Base-by-base conservation (phyloP, 2,329 filamentous ascomycete species). In the Colletotrichum spinosum region DNA sequence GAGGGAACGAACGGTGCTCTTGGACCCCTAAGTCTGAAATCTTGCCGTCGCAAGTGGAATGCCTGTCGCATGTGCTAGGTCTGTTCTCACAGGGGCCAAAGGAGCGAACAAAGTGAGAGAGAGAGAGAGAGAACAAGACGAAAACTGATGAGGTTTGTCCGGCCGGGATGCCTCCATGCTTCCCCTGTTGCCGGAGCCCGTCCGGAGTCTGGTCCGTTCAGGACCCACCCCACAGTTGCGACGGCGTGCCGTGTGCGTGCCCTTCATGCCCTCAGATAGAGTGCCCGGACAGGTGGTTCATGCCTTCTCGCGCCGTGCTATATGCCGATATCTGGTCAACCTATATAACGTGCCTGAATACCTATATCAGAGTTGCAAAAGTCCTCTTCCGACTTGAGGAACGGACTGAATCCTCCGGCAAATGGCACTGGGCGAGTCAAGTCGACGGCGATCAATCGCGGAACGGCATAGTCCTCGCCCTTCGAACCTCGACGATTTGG, bases 161-260 rank as follows among this genome's bases (percentile, higher is more conserved):
- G 41, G 35, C 25, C 25, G 25, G 35, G 11, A 54, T 52, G 46
- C 35, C n/a, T 25, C 33, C 42, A 17, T 12, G 41, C 51, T 15
- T 39, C 52, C n/a, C 15, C 35, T 13, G 34, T 35, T 49, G 38
- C 56, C 44, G 15, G 38, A 49, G 45, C 41, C 37, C 39, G 17
- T 10, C 52, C 46, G 58, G 62, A 65, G 58, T 52, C 35, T 56
- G 38, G 37, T 63, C 63, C 63, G 63, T n/a, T 49, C 51, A 13
- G 37, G 48, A 15, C 13, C 48, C 17, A 57, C 51, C 25, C 25
- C 25, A 25, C 25, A 25, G 54, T 17, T 15, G 51, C 35, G 46
- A 37, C 25, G 8, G 48, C 57, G n/a, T 52, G 57, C 51, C 41
- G 42, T 25, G 25, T 25, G 4, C 25, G 4, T 25, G 17, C 38